phyloP scores from a whole-genome alignment of 768 basidiomycete genomes.

The Gloeostereum incarnatum region DNA sequence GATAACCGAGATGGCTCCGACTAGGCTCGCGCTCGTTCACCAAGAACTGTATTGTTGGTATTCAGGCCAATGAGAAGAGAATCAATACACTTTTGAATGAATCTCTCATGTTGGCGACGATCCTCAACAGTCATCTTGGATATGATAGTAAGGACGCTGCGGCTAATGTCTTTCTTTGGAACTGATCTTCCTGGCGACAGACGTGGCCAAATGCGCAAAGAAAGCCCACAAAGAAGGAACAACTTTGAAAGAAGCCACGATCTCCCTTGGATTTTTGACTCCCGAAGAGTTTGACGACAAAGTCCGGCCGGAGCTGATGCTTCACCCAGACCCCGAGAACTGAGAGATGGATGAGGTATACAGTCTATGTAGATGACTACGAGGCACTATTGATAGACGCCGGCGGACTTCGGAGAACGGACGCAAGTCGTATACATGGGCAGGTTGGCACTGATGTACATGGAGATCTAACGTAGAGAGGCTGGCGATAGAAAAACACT shows the following conservation, averaged over 20 bases:
- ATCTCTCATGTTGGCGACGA: slow-evolving; percentile 96
- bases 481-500: too few relatives aligned
- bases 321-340: too few relatives aligned
- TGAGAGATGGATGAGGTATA: too few relatives aligned
- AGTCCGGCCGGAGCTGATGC: slow-evolving; percentile 88
- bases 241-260: slow-evolving; percentile 92
- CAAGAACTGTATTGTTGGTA: slow-evolving; percentile 94
- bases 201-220: slow-evolving; percentile 97
- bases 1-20: not conserved
- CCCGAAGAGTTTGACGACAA: slow-evolving; percentile 91
- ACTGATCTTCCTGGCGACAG: slow-evolving; percentile 26
- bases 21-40: slow-evolving; percentile 87
- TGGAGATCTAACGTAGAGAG: too few relatives aligned
- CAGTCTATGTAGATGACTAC: too few relatives aligned
- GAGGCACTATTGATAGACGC: too few relatives aligned
- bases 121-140: slow-evolving; percentile 90
- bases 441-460: too few relatives aligned
- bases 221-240: slow-evolving; percentile 99
- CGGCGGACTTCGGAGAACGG: too few relatives aligned
- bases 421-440: too few relatives aligned
- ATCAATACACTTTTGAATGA: slow-evolving; percentile 87
- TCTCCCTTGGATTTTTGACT: slow-evolving; percentile 77
- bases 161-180: slow-evolving; percentile 15
- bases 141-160: slow-evolving; percentile 98
- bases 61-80: slow-evolving; percentile 92